Evolutionary conservation across 306 rosid genomes (phyloP), one percentile per base, ranked within the genome.

Genomic region (Pyrus communis): DNA sequence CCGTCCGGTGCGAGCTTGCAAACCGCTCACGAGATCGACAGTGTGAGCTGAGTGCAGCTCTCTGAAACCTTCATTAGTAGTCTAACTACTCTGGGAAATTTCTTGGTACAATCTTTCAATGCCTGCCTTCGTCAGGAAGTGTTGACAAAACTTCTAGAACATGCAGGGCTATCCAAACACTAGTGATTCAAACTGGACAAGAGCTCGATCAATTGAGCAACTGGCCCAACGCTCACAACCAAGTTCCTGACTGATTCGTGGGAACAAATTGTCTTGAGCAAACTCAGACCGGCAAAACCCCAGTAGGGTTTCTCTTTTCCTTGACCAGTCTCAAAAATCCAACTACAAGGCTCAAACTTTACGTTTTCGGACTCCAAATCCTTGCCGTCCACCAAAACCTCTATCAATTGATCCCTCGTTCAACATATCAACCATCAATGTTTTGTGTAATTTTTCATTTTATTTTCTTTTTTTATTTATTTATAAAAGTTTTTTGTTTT

Each of bases 1-100:
- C 88, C 96, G 8, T 88, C 91, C 0, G 92, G 97, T 14, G 90
- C 89, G 14, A 89, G 88, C 82, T 85, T 84, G 77, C 89, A 92
- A 4, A 92, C 86, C 25, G 89, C 88, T 91, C 88, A 88, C 82
- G 90, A 75, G 68, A 90, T 88, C 3, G 96, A 87, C 77, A 92
- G 67, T 0, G 96, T 89, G 17, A 84, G 84, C 82, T 82, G 88
- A 2, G 90, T 92, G 76, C 96, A 90, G 31, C 82, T 88, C 83
- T 92, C 97, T 1, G 97, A 92, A 10, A 92, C 89, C 59, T 88
- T 92, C 97, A 92, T 88, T 85, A 90, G 60, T 11, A 92, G 74
- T 65, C 82, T 83, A 27, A 92, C 96, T 73, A 90, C 77, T 58
- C 81, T 80, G 3, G 89, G 90, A 46, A 92, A 86, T 35, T 87